A percentile compares a stretch with the other conserved stretches of the same genome.
Conservation (phyloP, 805 yeast genomes). For the Wickerhamomyces subpelliculosus region DNA sequence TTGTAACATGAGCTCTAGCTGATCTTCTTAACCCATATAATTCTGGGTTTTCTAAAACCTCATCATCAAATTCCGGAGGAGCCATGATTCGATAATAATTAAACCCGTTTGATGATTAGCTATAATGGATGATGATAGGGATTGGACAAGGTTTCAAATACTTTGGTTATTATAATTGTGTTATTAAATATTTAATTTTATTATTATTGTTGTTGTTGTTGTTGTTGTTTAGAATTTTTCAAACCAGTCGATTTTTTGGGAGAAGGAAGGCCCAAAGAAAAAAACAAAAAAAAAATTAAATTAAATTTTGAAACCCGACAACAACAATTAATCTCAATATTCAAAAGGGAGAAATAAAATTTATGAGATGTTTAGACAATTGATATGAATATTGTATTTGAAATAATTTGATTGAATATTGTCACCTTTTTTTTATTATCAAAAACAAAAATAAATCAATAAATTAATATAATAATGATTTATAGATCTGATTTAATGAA, state of each 20-base stretch:
- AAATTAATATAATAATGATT: no score
- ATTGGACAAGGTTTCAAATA: no score
- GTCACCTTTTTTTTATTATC: no score
- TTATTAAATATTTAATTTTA: no score
- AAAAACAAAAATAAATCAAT: no score
- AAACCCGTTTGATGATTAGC: neutral
- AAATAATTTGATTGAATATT: no score
- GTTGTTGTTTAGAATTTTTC: neutral
- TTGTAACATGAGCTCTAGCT: constrained; percentile 37
- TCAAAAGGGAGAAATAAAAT: neutral
- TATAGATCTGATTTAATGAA: no score
- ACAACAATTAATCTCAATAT: neutral
- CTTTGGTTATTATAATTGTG: neutral
- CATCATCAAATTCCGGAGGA: constrained; percentile 35
- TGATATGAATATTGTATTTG: no score
- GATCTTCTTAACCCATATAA: constrained; percentile 80
- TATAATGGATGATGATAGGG: no score
- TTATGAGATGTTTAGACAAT: no score
- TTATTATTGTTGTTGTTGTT: neutral
- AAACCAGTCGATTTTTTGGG: neutral
- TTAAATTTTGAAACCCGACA: neutral
- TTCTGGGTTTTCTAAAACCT: constrained; percentile 65
- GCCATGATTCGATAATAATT: constrained; percentile 3
- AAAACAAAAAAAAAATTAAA: neutral
- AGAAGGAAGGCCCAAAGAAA: neutral